Evolutionary conservation across 2,329 filamentous ascomycete genomes (phyloP).

Genomic region (Aspergillus vadensis): DNA sequence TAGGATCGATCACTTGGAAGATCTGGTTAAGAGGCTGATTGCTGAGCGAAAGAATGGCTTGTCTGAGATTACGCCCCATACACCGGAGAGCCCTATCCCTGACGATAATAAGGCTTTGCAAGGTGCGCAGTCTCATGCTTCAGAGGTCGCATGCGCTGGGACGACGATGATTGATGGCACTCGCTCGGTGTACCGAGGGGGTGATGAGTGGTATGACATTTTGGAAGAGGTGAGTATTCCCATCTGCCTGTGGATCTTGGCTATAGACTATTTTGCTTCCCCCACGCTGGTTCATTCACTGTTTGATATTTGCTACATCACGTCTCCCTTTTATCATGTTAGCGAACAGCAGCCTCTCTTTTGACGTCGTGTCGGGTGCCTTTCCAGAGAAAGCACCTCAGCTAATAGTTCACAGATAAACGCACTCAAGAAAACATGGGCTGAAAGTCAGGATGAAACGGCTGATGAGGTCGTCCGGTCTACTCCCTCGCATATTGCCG

Average conservation of each 20-base stretch:
- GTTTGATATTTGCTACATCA: too few relatives aligned
- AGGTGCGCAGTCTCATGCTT: background rate
- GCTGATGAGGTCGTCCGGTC: background rate
- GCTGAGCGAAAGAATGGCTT: background rate
- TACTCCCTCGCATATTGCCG: conserved; percentile 1
- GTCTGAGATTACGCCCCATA: background rate
- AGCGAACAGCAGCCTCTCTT: too few relatives aligned
- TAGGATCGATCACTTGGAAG: conserved; percentile 13
- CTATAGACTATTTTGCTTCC: too few relatives aligned
- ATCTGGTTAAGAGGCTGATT: conserved; percentile 10
- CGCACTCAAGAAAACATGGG: conserved; percentile 10
- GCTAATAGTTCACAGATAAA: conserved; percentile 5
- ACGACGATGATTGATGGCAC: conserved; percentile 8
- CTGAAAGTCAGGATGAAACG: background rate
- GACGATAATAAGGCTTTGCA: background rate
- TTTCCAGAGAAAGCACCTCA: too few relatives aligned
- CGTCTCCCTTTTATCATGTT: too few relatives aligned
- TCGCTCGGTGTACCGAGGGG: conserved; percentile 10
- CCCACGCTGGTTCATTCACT: too few relatives aligned
- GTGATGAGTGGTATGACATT: conserved; percentile 15
- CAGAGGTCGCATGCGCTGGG: background rate
- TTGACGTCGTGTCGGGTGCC: too few relatives aligned
- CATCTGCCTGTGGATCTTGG: too few relatives aligned
- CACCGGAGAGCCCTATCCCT: background rate
- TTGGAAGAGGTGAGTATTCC: conserved; percentile 1